Evolutionary conservation across 495 filamentous ascomycete genomes (phyloP), one percentile per base, ranked within the genome.

Genomic region (Penicillium crystallinum): DNA sequence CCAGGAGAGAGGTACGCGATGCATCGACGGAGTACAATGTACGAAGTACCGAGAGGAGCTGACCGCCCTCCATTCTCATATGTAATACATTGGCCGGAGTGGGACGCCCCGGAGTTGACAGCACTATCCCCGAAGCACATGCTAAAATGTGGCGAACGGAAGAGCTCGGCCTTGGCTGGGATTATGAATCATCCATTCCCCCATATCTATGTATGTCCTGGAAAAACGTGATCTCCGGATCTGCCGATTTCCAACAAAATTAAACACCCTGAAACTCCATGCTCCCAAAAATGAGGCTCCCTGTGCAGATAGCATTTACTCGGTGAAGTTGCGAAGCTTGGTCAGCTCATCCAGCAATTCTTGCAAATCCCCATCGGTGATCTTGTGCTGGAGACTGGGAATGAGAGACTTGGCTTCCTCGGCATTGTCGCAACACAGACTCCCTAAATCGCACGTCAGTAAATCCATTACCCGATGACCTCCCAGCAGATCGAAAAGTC

Each of bases 401-500:
- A 98, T 95, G 39, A 98, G 77, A 8, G 89, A 95, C 76, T 96
- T 96, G 57, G 93, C 95, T 75, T 98, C 93, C 58, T 98, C 95
- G 36, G 87, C 85, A 19, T 80, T 85, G 58, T 96, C 91, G 63
- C 90, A 96, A 70, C 90, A 95, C 19, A 98, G 77, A 49, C 89
- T 90, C 6, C 89, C 92, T 95, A 46, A 25, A 50, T 43, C 58
- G 14, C 6, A 40, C 21, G 33, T 47, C 15, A 48, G 46, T 48
- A 29, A 43, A 27, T 23, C 38, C 15, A n/a, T n/a, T n/a, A n/a
- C n/a, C n/a, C n/a, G n/a, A n/a, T n/a, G n/a, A n/a, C n/a, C n/a
- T n/a, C n/a, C n/a, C n/a, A n/a, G n/a, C n/a, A n/a, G n/a, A n/a
- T n/a, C n/a, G n/a, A n/a, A n/a, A n/a, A n/a, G n/a, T n/a, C n/a